phyloP scores from a whole-genome alignment of 2,329 filamentous ascomycete genomes.

The Pseudocercospora crystallina region DNA sequence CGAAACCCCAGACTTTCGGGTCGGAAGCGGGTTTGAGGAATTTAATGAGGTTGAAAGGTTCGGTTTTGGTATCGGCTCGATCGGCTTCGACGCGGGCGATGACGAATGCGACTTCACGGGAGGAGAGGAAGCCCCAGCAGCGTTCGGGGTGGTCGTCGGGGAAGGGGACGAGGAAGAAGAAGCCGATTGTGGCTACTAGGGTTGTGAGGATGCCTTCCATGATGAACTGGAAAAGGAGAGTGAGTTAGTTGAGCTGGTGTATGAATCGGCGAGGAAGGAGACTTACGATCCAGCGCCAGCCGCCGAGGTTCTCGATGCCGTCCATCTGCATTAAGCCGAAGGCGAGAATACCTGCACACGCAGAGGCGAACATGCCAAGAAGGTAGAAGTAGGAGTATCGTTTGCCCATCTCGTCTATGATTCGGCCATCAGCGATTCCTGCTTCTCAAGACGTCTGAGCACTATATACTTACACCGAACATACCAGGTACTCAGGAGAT shows the following conservation, averaged over 20 bases:
- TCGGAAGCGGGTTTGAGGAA: slow-evolving; percentile 51
- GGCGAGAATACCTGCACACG: slow-evolving; percentile 43
- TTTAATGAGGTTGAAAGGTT: slow-evolving; percentile 48
- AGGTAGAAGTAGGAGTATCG: slow-evolving; percentile 48
- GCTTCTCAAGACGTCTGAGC: neutral
- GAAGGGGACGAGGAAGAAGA: slow-evolving; percentile 48
- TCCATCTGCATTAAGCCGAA: slow-evolving; percentile 37
- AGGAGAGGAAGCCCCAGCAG: slow-evolving; percentile 44
- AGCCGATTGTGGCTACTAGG: slow-evolving; percentile 40
- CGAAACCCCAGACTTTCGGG: slow-evolving; percentile 56
- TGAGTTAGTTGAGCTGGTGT: too few relatives aligned
- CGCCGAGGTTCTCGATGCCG: slow-evolving; percentile 47
- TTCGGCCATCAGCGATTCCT: neutral
- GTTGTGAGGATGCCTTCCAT: slow-evolving; percentile 43
- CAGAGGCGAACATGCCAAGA: slow-evolving; percentile 46
- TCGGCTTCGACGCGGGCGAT: slow-evolving; percentile 52
- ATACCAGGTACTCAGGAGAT: slow-evolving; percentile 29
- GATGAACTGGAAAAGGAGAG: slow-evolving; percentile 36
- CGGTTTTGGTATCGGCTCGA: slow-evolving; percentile 49
- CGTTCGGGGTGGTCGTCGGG: slow-evolving; percentile 41
- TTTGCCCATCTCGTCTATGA: slow-evolving; percentile 32
- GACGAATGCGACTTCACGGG: slow-evolving; percentile 47
- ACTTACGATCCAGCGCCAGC: slow-evolving; percentile 44
- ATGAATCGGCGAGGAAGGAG: neutral
- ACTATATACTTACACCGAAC: slow-evolving; percentile 13